A percentile compares a stretch with the other conserved stretches of the same genome.
These are phyloP conservation scores for Syzygium oleosum DNA, from an alignment of 345 rosid genomes.

Conservation along the genomic window DNA sequence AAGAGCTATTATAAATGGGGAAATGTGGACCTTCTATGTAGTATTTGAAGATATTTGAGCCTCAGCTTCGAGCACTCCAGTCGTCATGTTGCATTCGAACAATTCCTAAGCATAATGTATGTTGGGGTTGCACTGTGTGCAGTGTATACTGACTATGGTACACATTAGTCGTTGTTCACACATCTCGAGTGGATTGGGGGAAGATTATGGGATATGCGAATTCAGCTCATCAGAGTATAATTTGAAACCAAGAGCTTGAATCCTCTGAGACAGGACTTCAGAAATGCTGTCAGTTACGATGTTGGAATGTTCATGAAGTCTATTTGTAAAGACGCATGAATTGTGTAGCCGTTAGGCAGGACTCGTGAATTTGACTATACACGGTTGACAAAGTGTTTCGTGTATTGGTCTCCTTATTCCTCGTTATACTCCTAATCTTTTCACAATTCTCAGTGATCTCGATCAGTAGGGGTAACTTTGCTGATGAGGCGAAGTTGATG, in stretches of 20 bases:
- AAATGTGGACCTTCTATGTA: neutral
- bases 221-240: neutral
- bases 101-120: neutral
- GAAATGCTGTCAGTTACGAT: neutral
- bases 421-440: neutral
- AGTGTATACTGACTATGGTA: neutral
- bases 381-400: neutral
- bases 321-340: neutral
- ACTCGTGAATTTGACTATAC: neutral
- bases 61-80: fast-evolving
- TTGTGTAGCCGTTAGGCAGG: neutral
- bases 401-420: neutral
- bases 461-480: neutral
- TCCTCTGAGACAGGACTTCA: neutral
- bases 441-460: neutral
- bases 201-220: neutral
- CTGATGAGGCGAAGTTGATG: neutral
- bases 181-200: neutral
- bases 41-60: neutral
- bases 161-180: neutral
- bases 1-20: neutral
- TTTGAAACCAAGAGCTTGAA: neutral
- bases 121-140: neutral
- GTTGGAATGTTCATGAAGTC: neutral
- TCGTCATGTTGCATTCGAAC: neutral